Evolutionary conservation across 257 asterid genomes (phyloP), one percentile per base, ranked within the genome.

Genomic region (Salvia miltiorrhiza): DNA sequence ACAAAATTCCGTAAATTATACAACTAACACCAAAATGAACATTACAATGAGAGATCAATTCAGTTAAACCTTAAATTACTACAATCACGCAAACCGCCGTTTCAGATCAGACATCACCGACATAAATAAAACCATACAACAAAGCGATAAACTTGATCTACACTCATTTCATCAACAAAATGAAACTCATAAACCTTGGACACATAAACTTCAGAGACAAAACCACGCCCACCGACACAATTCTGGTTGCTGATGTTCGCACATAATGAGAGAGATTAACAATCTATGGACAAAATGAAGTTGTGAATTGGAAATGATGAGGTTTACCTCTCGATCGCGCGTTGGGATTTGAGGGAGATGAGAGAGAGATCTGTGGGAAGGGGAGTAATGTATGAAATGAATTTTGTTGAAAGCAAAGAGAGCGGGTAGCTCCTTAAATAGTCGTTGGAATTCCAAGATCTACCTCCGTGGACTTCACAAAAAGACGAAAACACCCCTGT

Each of bases 401-500:
- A 6, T 41, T 13, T 35, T 56, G 67, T 47, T 53, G 81, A 60
- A 71, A 52, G 69, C 68, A 12, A 69, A 72, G 73, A 64, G 69
- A 77, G 82, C 85, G 82, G 78, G 80, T 59, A 73, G 76, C 76
- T 61, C 64, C 16, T 77, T 80, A 77, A 33, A 77, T 80, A 80
- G 82, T 77, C 80, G 78, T 77, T 70, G 78, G n/a, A n/a, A n/a
- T n/a, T n/a, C n/a, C n/a, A n/a, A n/a, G n/a, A 80, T 77, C 82
- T 55, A 61, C 41, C 69, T 7, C 75, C 68, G 70, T 58, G 68
- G 76, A 67, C 65, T 61, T 67, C 32, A 21, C 1, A 1, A 37
- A 70, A 69, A 19, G 68, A 79, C 83, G 10, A 74, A 1, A 14
- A 2, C 17, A 12, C 61, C 78, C 81, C 72, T 68, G 0, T 0